Conservation (phyloP, 345 rosid genomes). For the Crucihimalaya himalaica region DNA sequence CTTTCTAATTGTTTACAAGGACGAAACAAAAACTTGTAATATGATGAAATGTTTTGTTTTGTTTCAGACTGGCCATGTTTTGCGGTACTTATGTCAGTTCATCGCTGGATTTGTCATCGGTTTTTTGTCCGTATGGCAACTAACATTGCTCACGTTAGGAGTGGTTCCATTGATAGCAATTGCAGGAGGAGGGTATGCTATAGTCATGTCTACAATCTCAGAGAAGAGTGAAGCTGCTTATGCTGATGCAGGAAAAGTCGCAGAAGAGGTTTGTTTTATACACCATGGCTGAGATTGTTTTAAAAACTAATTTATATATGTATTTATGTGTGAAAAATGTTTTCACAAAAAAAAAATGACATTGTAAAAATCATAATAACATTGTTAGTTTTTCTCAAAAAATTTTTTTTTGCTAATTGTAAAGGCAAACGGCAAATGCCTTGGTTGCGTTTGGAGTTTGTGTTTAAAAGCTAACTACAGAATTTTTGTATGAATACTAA, state of each 20-base stretch:
- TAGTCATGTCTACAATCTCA: slow-evolving; percentile 70
- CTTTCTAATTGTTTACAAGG: neutral
- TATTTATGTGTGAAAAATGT: neutral
- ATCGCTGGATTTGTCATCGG: slow-evolving; percentile 64
- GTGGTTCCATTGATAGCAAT: slow-evolving; percentile 83
- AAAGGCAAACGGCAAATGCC: neutral
- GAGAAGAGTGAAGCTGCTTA: slow-evolving; percentile 82
- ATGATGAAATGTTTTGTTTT: neutral
- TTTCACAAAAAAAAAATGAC: neutral
- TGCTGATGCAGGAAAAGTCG: slow-evolving; percentile 77
- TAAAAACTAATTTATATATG: neutral
- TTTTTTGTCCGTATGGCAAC: slow-evolving; percentile 75
- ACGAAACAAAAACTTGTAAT: neutral
- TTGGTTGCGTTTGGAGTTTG: neutral
- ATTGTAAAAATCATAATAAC: neutral
- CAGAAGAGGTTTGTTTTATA: slow-evolving; percentile 63
- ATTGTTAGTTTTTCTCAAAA: neutral
- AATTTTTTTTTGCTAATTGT: neutral
- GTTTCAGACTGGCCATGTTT: slow-evolving; percentile 70
- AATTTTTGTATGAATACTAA: neutral
- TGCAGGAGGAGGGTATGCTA: slow-evolving; percentile 73
- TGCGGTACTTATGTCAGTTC: slow-evolving; percentile 75
- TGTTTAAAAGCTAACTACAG: neutral
- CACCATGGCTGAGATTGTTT: neutral
- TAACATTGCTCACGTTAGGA: slow-evolving; percentile 78